phyloP scores from a whole-genome alignment of 129 eudicot species.

The Apium graveolens region DNA sequence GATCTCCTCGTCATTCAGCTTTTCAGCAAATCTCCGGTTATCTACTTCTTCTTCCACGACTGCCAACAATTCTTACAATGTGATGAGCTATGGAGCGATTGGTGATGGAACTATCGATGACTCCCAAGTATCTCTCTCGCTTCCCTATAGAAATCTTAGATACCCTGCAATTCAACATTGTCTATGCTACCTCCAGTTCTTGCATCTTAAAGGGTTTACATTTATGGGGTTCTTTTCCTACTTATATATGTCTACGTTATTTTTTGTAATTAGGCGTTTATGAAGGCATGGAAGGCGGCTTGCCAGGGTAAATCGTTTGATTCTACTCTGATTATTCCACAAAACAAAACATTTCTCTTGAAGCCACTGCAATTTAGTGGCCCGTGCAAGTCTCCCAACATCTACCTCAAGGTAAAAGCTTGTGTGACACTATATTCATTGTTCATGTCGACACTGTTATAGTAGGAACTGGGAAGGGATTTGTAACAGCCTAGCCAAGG shows the following conservation, averaged over 20 bases:
- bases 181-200: background rate
- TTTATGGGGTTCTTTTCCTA: background rate
- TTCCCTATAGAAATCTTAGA: background rate
- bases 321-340: slow-evolving; percentile 31
- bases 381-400: slow-evolving; percentile 57
- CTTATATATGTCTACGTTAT: background rate
- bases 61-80: slow-evolving; percentile 30
- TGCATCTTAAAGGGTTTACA: background rate
- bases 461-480: background rate
- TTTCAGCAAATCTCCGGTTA: background rate
- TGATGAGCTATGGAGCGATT: slow-evolving; percentile 43
- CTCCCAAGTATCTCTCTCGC: slow-evolving; percentile 28
- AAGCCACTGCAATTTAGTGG: slow-evolving; percentile 45
- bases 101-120: slow-evolving; percentile 60
- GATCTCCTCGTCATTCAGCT: background rate
- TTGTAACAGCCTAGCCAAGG: background rate
- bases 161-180: background rate
- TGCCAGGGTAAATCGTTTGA: slow-evolving; percentile 26
- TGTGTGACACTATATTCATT: background rate
- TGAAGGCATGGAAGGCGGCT: slow-evolving; percentile 54
- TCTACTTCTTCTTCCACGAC: background rate
- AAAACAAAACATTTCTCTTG: slow-evolving; percentile 37
- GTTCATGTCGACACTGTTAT: background rate
- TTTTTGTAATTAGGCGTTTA: slow-evolving; percentile 37
- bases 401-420: slow-evolving; percentile 36